Evolutionary conservation across 2,329 filamentous ascomycete genomes (phyloP).

Genomic region (Cladosporium phlei): DNA sequence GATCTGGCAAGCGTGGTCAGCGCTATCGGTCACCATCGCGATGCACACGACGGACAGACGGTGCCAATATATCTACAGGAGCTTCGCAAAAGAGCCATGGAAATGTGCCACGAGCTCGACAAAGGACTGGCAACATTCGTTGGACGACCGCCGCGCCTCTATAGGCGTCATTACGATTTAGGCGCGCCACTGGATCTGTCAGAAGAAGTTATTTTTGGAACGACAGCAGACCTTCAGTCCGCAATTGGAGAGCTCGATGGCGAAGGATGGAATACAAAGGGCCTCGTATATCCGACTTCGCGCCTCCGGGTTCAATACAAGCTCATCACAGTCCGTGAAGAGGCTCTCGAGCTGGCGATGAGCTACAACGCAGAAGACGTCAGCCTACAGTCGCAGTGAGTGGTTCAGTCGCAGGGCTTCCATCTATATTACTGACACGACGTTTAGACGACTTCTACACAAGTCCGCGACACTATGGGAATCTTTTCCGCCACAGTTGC

Average conservation of each 20-base stretch:
- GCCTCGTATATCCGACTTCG: neutral
- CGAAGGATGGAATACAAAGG: neutral
- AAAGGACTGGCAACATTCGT: constrained; percentile 8
- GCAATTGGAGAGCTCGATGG: neutral
- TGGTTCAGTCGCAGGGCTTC: no score
- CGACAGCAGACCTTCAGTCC: neutral
- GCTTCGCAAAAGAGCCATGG: constrained; percentile 6
- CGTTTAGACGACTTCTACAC: neutral
- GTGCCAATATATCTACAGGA: constrained; percentile 9
- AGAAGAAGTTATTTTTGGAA: neutral
- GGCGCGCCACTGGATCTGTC: constrained; percentile 8
- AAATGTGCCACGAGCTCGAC: constrained; percentile 8
- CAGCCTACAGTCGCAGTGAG: no score
- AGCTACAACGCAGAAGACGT: no score
- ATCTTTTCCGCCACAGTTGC: neutral
- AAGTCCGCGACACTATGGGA: neutral
- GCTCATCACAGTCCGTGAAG: neutral
- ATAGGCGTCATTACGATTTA: neutral
- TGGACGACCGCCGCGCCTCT: constrained; percentile 12
- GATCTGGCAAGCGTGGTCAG: constrained; percentile 5
- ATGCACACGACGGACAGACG: neutral
- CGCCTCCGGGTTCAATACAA: neutral
- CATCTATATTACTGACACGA: no score
- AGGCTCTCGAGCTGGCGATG: constrained; percentile 4
- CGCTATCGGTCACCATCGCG: constrained; percentile 13